phyloP scores from a whole-genome alignment of 2,329 filamentous ascomycete species.

The Aspergillus pseudonomiae region DNA sequence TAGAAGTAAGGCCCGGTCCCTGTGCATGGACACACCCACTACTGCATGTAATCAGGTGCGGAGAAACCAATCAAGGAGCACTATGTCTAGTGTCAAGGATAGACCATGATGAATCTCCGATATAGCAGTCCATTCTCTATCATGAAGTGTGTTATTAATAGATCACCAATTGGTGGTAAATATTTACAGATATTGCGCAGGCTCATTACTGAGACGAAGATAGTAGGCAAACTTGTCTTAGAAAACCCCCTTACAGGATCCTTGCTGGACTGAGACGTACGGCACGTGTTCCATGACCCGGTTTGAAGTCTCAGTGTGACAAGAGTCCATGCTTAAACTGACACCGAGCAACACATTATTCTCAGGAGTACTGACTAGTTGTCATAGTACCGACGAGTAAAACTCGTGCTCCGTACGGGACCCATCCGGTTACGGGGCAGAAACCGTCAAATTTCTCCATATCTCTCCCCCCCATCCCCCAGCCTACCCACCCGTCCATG shows the following conservation, averaged over 20 bases:
- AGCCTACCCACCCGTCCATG: background rate
- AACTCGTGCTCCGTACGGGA: background rate
- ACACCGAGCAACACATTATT: too few relatives aligned
- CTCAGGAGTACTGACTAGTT: too few relatives aligned
- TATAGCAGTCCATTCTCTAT: background rate
- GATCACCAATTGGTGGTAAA: background rate
- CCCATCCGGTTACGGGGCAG: background rate
- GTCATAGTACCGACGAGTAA: background rate
- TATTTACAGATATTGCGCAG: background rate
- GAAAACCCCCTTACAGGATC: background rate
- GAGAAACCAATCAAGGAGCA: background rate
- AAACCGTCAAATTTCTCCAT: background rate
- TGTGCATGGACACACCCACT: background rate
- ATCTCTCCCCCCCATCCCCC: background rate
- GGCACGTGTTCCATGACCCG: background rate
- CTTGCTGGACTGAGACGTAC: background rate
- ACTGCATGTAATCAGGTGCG: background rate
- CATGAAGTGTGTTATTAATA: background rate
- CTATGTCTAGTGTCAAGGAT: background rate
- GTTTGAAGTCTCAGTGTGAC: background rate
- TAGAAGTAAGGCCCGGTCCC: background rate
- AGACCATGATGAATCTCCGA: background rate
- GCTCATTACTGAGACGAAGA: background rate
- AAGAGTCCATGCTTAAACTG: background rate
- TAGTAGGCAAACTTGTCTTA: background rate